Evolutionary conservation across 2,329 filamentous ascomycete species (phyloP).

Genomic region (Neoascochyta sp.): DNA sequence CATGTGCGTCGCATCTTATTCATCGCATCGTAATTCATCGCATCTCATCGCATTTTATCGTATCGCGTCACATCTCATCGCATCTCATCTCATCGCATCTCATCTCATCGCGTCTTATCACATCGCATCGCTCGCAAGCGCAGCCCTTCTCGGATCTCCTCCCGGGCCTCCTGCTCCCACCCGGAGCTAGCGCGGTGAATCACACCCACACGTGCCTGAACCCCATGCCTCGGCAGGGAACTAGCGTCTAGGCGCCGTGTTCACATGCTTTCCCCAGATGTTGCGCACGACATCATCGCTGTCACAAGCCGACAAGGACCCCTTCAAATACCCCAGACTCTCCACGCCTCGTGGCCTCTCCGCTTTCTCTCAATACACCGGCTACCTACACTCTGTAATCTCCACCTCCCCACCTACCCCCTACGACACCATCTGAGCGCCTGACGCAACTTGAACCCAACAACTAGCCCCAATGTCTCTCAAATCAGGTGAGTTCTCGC

Average conservation of each 20-base stretch:
- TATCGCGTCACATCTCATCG: no score
- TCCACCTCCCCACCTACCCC: neutral
- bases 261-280: slow-evolving; percentile 24
- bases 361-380: no score
- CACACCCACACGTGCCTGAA: slow-evolving; percentile 13
- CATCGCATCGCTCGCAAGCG: no score
- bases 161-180: no score
- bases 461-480: slow-evolving; percentile 30
- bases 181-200: slow-evolving; percentile 1
- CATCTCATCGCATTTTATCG: no score
- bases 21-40: no score
- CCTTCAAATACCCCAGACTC: slow-evolving; percentile 16
- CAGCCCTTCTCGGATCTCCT: no score
- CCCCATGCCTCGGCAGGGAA: slow-evolving; percentile 15
- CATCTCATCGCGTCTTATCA: no score
- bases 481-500: slow-evolving; percentile 23
- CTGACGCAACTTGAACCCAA: slow-evolving; percentile 1
- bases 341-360: slow-evolving; percentile 1
- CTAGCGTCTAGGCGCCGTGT: slow-evolving; percentile 12
- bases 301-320: slow-evolving; percentile 20
- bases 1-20: neutral
- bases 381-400: slow-evolving; percentile 1
- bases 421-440: neutral
- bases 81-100: no score
- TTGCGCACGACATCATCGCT: slow-evolving; percentile 15